Evolutionary conservation across 2,329 filamentous ascomycete genomes (phyloP), one percentile per base, ranked within the genome.

Genomic region (Epichloe bromicola): DNA sequence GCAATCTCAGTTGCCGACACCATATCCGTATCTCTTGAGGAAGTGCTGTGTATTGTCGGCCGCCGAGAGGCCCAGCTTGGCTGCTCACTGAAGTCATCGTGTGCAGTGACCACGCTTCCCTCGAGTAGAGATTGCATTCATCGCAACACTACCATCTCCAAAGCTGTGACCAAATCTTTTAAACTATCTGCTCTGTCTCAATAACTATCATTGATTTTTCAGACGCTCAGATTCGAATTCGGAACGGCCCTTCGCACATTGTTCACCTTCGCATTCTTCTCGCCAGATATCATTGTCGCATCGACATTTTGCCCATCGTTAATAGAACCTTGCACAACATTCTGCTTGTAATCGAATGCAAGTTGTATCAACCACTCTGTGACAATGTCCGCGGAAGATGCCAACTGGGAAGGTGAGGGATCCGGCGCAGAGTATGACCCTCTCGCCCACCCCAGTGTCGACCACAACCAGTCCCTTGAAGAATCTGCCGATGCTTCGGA

Each of bases 351-450:
- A 42, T 40, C 46, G 46, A 48, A 40, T 48, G 36, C 23, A n/a
- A 48, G 36, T 20, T 38, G 20, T 15, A 48, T 33, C 20, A 15
- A 23, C 20, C 46, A 39, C 15, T 34, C 19, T 48, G 49, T 53
- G 30, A 51, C 53, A 46, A 70, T 70, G 67, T 64, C 66, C 56
- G 66, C 67, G 55, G 67, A 69, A 58, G 68, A 68, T 62, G 65
- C 62, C 64, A 63, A 70, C 57, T 79, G 75, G 73, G 71, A 69
- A 62, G 71, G 74, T 65, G 70, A 73, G 68, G 73, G 74, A 67
- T 73, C 72, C 66, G 74, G 69, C 60, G 70, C 71, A 61, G 73
- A 74, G 61, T 73, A 78, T 67, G 80, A 78, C 65, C 73, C 73
- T 63, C 72, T 75, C 67, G 70, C 63, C 67, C 71, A 76, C 67